Conservation (phyloP, 805 yeast genomes). For the Zygosaccharomyces bailii region DNA sequence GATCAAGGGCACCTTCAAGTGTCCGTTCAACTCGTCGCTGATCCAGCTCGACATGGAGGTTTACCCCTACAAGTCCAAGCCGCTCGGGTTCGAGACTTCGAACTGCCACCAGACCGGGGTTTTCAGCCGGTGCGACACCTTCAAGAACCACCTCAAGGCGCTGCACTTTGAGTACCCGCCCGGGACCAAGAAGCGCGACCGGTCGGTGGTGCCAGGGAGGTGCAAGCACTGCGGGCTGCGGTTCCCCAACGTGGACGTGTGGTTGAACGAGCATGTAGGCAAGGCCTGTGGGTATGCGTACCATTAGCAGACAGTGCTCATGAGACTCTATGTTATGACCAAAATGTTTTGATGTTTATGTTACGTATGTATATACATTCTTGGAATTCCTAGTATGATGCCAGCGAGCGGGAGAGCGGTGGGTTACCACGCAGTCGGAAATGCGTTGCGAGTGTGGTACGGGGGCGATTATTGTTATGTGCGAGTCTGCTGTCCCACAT, state of each 20-base stretch:
- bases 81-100: constrained; percentile 29
- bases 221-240: constrained; percentile 72
- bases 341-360: constrained; percentile 2
- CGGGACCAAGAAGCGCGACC: constrained; percentile 77
- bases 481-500: too few relatives aligned
- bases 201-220: constrained; percentile 62
- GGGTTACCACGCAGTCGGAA: too few relatives aligned
- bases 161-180: constrained; percentile 84
- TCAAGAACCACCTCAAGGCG: constrained; percentile 85
- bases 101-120: constrained; percentile 79
- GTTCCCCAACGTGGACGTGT: constrained; percentile 69
- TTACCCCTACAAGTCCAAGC: constrained; percentile 27
- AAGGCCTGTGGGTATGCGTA: constrained; percentile 33
- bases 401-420: too few relatives aligned
- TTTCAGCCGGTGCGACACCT: constrained; percentile 87
- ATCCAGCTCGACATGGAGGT: constrained; percentile 33
- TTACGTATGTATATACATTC: constrained; percentile 1
- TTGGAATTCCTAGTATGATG: too few relatives aligned
- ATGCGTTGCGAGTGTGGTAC: too few relatives aligned
- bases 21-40: constrained; percentile 56
- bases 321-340: neutral
- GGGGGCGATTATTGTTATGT: too few relatives aligned
- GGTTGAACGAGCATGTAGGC: constrained; percentile 74
- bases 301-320: constrained; percentile 15
- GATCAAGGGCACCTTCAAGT: constrained; percentile 52